Base-by-base conservation (phyloP, 768 basidiomycete genomes). In the Leucogyrophana mollusca region DNA sequence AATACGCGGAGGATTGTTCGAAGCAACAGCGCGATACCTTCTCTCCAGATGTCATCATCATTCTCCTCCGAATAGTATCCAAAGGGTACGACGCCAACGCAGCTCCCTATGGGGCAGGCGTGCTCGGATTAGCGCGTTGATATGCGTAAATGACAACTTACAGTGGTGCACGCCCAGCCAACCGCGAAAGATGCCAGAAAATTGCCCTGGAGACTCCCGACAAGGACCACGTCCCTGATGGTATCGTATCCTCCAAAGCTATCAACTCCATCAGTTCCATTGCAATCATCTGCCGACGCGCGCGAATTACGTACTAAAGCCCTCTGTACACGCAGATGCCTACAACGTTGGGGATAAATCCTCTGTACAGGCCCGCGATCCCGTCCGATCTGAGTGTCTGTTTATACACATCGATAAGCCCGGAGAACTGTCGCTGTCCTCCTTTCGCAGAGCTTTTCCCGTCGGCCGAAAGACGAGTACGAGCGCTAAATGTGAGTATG, bases 1-100 rank as follows among this genome's bases (percentile, higher is more conserved):
- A 20, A 30, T 16, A 17, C 39, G 33, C 25, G 30, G 25, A 18
- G 16, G 20, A 30, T 50, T 9, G 9, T 40, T 9, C n/a, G 13
- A 18, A 6, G 33, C 13, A 14, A n/a, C 20, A 14, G 17, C 11
- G 30, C 37, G 52, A 16, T 39, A 44, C 68, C 44, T 59, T 61
- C 48, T 70, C 65, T 22, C 70, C 73, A 0, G 67, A 68, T 11
- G 71, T 70, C 73, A 74, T 74, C 74, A 74, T 74, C 73, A 74
- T 75, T 43, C 74, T 58, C 41, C 73, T 61, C 17, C 73, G 60
- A 48, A 74, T 70, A 2, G 73, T 74, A 45, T 74, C 73, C 46
- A 74, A 57, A 3, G 71, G 73, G 42, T 74, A 74, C n/a, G 73
- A 61, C 20, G 60, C 64, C 32, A 69, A 47, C 7, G 70, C 56